Conservation (phyloP, 1,284 basidiomycete genomes). For the Pseudozyma tsukubaensis region DNA sequence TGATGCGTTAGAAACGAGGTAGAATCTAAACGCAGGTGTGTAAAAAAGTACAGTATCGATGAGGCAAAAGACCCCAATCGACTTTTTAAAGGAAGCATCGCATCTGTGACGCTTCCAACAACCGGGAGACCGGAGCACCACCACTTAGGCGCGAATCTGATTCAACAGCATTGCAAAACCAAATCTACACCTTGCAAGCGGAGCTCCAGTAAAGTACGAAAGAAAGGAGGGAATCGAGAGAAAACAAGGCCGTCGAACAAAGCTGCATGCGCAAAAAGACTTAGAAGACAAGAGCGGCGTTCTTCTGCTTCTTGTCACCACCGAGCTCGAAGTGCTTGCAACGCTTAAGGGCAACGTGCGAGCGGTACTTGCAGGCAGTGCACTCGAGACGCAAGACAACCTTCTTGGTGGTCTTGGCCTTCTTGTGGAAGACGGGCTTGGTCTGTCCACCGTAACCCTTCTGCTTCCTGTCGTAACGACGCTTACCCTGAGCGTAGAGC, state of each 20-base stretch:
- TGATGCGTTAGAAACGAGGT: constrained; percentile 11
- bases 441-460: constrained; percentile 99
- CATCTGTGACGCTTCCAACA: constrained; percentile 16
- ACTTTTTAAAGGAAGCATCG: constrained; percentile 28
- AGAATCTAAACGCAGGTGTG: constrained; percentile 15
- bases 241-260: neutral
- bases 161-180: neutral
- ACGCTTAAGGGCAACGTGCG: constrained; percentile 85
- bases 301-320: constrained; percentile 99
- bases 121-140: neutral
- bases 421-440: constrained; percentile 99
- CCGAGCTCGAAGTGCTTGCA: constrained; percentile 99
- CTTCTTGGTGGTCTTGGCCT: constrained; percentile 92
- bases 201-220: neutral
- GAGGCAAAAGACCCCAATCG: neutral
- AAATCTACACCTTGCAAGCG: neutral
- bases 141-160: neutral
- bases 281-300: constrained; percentile 86
- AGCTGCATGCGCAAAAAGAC: constrained; percentile 8
- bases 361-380: constrained; percentile 94
- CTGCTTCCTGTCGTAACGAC: constrained; percentile 97
- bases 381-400: constrained; percentile 97
- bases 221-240: constrained; percentile 5
- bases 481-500: constrained; percentile 90
- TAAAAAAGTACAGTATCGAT: constrained; percentile 45